Conservation (phyloP, 2,329 filamentous ascomycete genomes). For the Exophiala lecanii-corni region DNA sequence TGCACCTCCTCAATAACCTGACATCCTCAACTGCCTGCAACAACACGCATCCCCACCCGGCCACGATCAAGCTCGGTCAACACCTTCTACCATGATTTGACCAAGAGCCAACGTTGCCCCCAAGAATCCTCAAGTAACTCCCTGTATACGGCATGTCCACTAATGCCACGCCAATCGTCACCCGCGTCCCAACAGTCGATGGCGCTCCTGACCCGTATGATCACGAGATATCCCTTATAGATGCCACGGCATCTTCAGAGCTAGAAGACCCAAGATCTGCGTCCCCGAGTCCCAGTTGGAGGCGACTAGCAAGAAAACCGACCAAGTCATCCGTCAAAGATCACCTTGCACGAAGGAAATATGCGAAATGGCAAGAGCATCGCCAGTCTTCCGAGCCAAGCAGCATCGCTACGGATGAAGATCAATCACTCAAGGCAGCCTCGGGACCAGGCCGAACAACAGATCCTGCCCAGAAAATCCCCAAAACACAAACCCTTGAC, state of each 20-base stretch:
- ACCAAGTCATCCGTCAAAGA: conserved; percentile 36
- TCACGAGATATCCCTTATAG: conserved; percentile 33
- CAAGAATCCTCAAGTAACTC: too few species aligned
- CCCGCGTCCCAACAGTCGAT: conserved; percentile 19
- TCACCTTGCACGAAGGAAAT: conserved; percentile 40
- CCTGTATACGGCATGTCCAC: conserved; percentile 24
- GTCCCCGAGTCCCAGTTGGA: conserved; percentile 22
- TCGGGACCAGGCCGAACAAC: conserved; percentile 1
- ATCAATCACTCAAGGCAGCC: conserved; percentile 2
- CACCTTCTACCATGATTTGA: too few species aligned
- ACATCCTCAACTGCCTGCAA: too few species aligned
- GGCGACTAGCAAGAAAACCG: conserved; percentile 29
- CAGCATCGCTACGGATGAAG: conserved; percentile 6
- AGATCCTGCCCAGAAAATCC: conserved; percentile 1
- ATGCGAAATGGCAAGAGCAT: conserved; percentile 51
- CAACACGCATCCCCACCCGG: too few species aligned
- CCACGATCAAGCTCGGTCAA: too few species aligned
- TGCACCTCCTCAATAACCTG: too few species aligned
- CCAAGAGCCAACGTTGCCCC: too few species aligned
- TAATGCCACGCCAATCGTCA: conserved; percentile 15
- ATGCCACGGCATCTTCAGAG: conserved; percentile 34
- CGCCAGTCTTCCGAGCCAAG: conserved; percentile 35
- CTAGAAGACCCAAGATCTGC: conserved; percentile 26
- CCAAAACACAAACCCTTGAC: conserved; percentile 14
- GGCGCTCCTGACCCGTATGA: conserved; percentile 23